Evolutionary conservation across 768 basidiomycete species (phyloP), one percentile per base, ranked within the genome.

Genomic region (Tephrocybe sp.): DNA sequence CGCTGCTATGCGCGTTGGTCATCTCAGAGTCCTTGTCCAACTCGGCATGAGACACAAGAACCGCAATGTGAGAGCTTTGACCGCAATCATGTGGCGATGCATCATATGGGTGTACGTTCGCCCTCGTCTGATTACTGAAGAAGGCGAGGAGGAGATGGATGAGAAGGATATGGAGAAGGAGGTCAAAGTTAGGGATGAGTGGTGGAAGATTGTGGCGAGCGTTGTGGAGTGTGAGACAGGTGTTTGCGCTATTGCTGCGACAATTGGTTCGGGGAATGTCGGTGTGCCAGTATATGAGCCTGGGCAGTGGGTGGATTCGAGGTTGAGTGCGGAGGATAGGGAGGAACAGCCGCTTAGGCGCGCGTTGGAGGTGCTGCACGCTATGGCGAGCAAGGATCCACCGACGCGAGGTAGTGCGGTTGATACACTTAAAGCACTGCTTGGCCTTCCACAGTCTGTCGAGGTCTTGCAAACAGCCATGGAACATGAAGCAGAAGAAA

Each of bases 51-150:
- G 76, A 4, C 82, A 85, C 57, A 79, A 74, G 61, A 84, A 82
- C 67, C 80, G 79, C 30, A 74, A 81, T 3, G 75, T 90, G 4
- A 77, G 88, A 12, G 79, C 74, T 3, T 64, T 91, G 1, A 76
- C 75, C 3, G 78, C 79, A 46, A 58, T 85, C 3, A 69, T 80
- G 16, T 92, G 88, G 89, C 78, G 87, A 4, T 70, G 75, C 33
- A 58, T 84, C 27, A 65, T 74, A 5, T 90, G 86, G 87, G 75
- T 71, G 10, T 89, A 81, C 61, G 74, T 85, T 62, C 81, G 77
- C 46, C 80, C 83, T 1, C n/a, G 39, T 8, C 29, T 52, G 1
- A 72, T 76, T 5, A 64, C 71, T 38, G 64, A 64, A 22, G 62
- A 61, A 27, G 70, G 67, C 30, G 64, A 60, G 31, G 61, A 39